Evolutionary conservation across 2,329 filamentous ascomycete species (phyloP).

Genomic region (Fusarium burgessii): DNA sequence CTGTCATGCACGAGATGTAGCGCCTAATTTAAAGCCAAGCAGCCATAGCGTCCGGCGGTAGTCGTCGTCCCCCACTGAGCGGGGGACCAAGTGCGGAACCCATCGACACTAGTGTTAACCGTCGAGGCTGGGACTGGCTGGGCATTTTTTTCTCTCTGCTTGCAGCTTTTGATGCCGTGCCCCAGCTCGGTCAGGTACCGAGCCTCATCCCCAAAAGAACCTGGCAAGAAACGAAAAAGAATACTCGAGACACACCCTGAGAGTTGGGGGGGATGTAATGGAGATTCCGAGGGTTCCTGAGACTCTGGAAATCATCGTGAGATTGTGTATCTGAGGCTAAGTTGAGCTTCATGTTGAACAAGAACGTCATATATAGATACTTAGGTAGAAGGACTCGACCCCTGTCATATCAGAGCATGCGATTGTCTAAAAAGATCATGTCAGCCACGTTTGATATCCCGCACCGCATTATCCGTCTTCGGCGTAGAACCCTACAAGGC

Average conservation of each 20-base stretch:
- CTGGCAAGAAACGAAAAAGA: conserved; percentile 27
- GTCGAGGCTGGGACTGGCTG: conserved; percentile 40
- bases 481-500: conserved; percentile 32
- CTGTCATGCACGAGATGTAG: conserved; percentile 30
- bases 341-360: conserved; percentile 33
- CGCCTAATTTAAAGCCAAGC: conserved; percentile 25
- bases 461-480: conserved; percentile 37
- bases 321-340: conserved; percentile 17
- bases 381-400: conserved; percentile 29
- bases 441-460: conserved; percentile 35
- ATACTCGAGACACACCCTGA: conserved; percentile 41
- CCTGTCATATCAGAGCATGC: conserved; percentile 27
- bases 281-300: conserved; percentile 11
- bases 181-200: conserved; percentile 47
- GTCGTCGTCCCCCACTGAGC: conserved; percentile 27
- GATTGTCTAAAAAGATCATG: conserved; percentile 37
- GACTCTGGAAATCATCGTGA: conserved; percentile 39
- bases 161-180: conserved; percentile 39
- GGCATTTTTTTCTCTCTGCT: conserved; percentile 29
- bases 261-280: conserved; percentile 17
- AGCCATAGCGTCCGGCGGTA: conserved; percentile 16
- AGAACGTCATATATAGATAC: conserved; percentile 31
- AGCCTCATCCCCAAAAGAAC: conserved; percentile 33
- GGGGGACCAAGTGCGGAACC: conserved; percentile 34
- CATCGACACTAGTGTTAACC: conserved; percentile 38